Conservation (phyloP, 305 asterid genomes). For the Andrographis paniculata region DNA sequence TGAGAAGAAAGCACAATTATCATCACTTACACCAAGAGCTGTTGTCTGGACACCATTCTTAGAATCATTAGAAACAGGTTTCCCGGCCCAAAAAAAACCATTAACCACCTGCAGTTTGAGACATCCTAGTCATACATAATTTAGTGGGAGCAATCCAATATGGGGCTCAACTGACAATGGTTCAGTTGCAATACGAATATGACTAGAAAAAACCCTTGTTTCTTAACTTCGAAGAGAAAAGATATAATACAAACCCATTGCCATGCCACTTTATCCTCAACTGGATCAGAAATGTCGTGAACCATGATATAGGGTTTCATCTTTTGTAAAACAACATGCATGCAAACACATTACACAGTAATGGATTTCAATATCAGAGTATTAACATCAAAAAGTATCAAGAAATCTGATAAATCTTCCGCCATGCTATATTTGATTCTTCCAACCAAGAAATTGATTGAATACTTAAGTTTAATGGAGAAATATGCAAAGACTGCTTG, state of each 20-base stretch:
- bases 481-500: too few species aligned
- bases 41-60: slow-evolving; percentile 26
- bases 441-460: too few species aligned
- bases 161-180: too few species aligned
- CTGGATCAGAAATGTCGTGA: not conserved
- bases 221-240: too few species aligned
- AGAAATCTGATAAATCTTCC: too few species aligned
- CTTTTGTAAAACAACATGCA: too few species aligned
- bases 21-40: slow-evolving; percentile 60
- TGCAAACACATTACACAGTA: not conserved
- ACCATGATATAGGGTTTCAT: too few species aligned
- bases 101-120: slow-evolving; percentile 48
- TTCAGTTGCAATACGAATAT: not conserved
- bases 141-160: too few species aligned
- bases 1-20: not conserved
- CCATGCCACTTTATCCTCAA: not conserved
- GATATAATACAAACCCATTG: too few species aligned
- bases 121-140: not conserved
- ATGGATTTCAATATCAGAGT: not conserved
- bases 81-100: slow-evolving; percentile 62
- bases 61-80: slow-evolving; percentile 39
- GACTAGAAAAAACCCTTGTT: not conserved
- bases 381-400: not conserved
- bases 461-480: too few species aligned
- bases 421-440: too few species aligned